Percentiles rank a stretch among this genome's conserved stretches.
Conservation (phyloP, 257 asterid genomes). For the Scutellaria barbata region DNA sequence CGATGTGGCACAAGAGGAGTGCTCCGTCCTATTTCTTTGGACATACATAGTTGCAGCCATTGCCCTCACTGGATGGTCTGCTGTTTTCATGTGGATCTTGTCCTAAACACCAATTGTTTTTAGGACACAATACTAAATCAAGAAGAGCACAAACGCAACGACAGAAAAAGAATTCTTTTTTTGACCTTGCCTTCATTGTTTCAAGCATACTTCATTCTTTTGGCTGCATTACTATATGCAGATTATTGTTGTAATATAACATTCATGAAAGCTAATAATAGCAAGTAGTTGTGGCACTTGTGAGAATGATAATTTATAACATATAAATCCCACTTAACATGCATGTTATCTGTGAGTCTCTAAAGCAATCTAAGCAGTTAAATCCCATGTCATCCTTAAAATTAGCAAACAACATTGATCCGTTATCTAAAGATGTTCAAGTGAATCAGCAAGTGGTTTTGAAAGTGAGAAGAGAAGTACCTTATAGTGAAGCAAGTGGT, state of each 20-base stretch:
- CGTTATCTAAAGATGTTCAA: too few relatives aligned
- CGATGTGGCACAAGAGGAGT: slow-evolving; percentile 92
- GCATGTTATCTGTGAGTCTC: too few relatives aligned
- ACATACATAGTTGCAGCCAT: slow-evolving; percentile 76
- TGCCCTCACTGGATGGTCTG: slow-evolving; percentile 86
- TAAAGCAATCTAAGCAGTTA: too few relatives aligned
- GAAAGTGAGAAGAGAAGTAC: too few relatives aligned
- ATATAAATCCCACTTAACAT: too few relatives aligned
- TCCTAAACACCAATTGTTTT: slow-evolving; percentile 29
- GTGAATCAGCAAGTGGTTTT: too few relatives aligned
- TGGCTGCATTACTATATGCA: slow-evolving; percentile 11
- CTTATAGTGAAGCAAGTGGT: too few relatives aligned
- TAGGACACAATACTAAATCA: neutral
- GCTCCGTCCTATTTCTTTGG: slow-evolving; percentile 85
- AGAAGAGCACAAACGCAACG: neutral
- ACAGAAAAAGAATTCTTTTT: neutral
- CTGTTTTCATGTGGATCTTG: slow-evolving; percentile 89
- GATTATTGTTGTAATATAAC: neutral
- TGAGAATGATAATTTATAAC: neutral
- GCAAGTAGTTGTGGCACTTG: slow-evolving; percentile 3
- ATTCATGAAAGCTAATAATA: neutral
- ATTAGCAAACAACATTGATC: too few relatives aligned
- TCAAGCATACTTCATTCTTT: slow-evolving; percentile 4
- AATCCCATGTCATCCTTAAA: too few relatives aligned
- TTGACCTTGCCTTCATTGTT: slow-evolving; percentile 14